Conservation (phyloP, 1,284 basidiomycete genomes). For the Neonothopanus nambi region DNA sequence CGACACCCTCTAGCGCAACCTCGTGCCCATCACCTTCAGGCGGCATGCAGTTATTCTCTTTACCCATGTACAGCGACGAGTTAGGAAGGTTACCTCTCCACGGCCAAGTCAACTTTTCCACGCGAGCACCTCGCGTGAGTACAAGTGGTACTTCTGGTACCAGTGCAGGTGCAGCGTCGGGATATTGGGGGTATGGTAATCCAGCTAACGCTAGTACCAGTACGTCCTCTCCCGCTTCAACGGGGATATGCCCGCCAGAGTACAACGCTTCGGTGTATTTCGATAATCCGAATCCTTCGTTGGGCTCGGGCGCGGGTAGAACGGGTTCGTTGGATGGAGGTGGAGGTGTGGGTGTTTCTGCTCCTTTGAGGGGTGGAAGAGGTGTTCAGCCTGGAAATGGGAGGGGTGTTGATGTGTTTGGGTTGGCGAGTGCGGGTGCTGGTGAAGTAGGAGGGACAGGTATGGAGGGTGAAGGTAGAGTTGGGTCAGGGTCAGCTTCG, state of each 20-base stretch:
- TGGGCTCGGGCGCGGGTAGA: background rate
- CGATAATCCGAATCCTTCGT: background rate
- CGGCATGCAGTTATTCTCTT: constrained; percentile 25
- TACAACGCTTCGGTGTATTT: too few species aligned
- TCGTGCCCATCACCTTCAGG: constrained; percentile 10
- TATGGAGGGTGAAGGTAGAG: too few species aligned
- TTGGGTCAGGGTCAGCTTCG: too few species aligned
- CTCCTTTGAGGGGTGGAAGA: too few species aligned
- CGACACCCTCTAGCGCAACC: background rate
- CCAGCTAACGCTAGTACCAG: background rate
- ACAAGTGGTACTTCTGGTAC: background rate
- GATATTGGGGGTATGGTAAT: background rate
- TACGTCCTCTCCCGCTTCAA: too few species aligned
- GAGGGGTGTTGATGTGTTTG: too few species aligned
- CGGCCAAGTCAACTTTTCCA: constrained; percentile 33
- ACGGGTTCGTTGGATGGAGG: too few species aligned
- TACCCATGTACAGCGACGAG: constrained; percentile 63
- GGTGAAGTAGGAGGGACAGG: background rate
- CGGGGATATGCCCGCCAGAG: background rate
- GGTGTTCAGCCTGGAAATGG: background rate
- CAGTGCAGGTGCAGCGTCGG: too few species aligned
- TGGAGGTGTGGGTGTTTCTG: too few species aligned
- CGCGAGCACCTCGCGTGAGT: background rate
- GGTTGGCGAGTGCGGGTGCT: background rate
- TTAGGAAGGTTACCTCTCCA: constrained; percentile 57